Conservation (phyloP, 2,329 filamentous ascomycete genomes). For the Colletotrichum sp. region DNA sequence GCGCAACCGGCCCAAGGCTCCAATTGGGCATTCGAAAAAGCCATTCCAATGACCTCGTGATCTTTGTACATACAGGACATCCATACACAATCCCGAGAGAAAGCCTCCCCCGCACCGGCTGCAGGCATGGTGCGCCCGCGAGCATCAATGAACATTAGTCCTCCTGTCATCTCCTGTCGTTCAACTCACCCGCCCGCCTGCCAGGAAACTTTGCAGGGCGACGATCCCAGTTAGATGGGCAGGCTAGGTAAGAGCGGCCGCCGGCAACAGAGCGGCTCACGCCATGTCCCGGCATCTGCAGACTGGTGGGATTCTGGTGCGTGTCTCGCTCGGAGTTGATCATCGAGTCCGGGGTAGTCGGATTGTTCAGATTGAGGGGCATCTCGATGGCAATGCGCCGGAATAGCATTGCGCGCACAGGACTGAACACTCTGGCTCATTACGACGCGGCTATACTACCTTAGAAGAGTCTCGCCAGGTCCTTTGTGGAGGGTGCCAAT, state of each 20-base stretch:
- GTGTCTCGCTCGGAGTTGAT: constrained; percentile 3
- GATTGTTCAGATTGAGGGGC: background rate
- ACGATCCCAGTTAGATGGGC: background rate
- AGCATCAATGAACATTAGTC: background rate
- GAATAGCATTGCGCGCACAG: background rate
- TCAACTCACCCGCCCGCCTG: background rate
- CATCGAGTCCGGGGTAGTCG: background rate
- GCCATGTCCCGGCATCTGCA: background rate
- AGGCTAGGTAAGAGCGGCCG: constrained; percentile 6
- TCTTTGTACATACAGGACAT: background rate
- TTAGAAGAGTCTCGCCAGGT: background rate
- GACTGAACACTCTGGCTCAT: background rate
- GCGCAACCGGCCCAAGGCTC: background rate
- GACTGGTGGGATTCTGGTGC: background rate
- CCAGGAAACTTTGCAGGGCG: background rate
- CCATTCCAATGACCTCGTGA: background rate
- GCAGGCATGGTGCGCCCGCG: background rate
- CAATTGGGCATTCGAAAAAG: background rate
- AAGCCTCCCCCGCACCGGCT: constrained; percentile 12
- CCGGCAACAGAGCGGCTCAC: constrained; percentile 10
- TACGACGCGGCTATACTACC: background rate
- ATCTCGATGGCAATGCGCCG: background rate
- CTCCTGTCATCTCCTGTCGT: background rate
- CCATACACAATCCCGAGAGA: background rate
- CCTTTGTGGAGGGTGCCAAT: background rate